Evolutionary conservation across 768 basidiomycete genomes (phyloP).

Genomic region (Lactarius akahatsu): DNA sequence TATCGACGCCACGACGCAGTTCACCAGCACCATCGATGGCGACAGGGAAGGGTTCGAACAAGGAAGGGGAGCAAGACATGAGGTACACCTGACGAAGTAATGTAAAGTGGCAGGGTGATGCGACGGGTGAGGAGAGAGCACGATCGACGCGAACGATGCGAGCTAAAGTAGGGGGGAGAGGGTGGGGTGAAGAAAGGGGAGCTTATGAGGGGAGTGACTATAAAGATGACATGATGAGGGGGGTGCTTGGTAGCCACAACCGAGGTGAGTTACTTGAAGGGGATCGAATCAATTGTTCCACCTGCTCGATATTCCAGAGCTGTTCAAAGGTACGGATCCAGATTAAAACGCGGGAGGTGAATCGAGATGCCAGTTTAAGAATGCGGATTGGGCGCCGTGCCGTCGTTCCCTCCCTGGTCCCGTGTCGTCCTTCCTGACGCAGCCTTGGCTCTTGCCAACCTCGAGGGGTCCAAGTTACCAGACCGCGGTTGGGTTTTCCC

Average conservation of each 20-base stretch:
- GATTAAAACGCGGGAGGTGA: conserved; percentile 18
- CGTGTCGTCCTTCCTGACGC: conserved; percentile 11
- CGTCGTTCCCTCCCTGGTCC: conserved; percentile 17
- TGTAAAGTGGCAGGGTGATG: not conserved
- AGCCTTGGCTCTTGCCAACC: conserved; percentile 13
- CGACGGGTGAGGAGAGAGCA: conserved; percentile 4
- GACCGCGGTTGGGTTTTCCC: not conserved
- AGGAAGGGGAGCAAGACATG: conserved; percentile 24
- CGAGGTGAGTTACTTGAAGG: conserved; percentile 29
- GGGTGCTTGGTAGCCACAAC: conserved; percentile 28
- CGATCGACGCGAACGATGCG: not conserved
- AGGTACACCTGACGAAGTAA: conserved; percentile 7
- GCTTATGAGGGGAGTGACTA: conserved; percentile 18
- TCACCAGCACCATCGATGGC: conserved; percentile 15
- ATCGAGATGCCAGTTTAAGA: conserved; percentile 22
- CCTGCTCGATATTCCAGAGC: conserved; percentile 22
- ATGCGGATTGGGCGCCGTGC: conserved; percentile 24
- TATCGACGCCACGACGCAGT: conserved; percentile 14
- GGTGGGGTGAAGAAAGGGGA: conserved; percentile 11
- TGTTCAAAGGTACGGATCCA: conserved; percentile 23
- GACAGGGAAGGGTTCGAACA: conserved; percentile 25
- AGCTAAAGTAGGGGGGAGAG: conserved; percentile 6
- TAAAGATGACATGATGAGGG: conserved; percentile 27
- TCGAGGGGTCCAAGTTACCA: not conserved
- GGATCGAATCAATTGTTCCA: conserved; percentile 30